phyloP scores from a whole-genome alignment of 345 rosid genomes.

The Populus nigra region DNA sequence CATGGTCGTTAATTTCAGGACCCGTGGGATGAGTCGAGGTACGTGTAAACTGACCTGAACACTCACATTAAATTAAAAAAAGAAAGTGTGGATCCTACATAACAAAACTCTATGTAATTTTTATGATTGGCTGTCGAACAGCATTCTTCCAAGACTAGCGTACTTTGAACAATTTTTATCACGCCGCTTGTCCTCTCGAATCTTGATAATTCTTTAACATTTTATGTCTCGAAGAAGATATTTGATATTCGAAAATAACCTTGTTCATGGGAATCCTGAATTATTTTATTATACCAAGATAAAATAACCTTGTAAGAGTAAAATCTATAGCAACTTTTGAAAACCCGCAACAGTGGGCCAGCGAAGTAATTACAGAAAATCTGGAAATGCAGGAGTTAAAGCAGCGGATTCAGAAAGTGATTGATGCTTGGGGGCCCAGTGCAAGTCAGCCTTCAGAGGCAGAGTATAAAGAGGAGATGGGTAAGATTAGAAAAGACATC shows the following conservation, averaged over 20 bases:
- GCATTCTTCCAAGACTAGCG: too few relatives aligned
- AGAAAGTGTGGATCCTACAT: neutral
- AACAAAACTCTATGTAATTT: neutral
- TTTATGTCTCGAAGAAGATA: neutral
- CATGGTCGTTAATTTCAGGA: too few relatives aligned
- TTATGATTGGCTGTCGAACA: too few relatives aligned
- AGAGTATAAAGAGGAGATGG: slow-evolving; percentile 46
- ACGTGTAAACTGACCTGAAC: fast-evolving
- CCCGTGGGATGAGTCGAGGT: too few relatives aligned
- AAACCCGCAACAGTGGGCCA: neutral
- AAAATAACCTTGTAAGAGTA: too few relatives aligned
- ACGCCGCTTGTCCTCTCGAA: neutral
- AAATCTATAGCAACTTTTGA: too few relatives aligned
- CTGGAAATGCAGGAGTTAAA: slow-evolving; percentile 49
- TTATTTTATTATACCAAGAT: too few relatives aligned
- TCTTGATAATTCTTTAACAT: neutral
- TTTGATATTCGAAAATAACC: neutral
- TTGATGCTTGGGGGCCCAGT: slow-evolving; percentile 38
- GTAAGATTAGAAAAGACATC: slow-evolving; percentile 57
- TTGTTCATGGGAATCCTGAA: neutral
- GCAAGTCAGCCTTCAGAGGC: slow-evolving; percentile 44
- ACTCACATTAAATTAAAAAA: too few relatives aligned
- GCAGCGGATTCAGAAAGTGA: slow-evolving; percentile 53
- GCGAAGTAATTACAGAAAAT: neutral
- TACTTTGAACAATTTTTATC: too few relatives aligned